Evolutionary conservation across 805 yeast genomes (phyloP).

Genomic region (Ascoidea tarda): DNA sequence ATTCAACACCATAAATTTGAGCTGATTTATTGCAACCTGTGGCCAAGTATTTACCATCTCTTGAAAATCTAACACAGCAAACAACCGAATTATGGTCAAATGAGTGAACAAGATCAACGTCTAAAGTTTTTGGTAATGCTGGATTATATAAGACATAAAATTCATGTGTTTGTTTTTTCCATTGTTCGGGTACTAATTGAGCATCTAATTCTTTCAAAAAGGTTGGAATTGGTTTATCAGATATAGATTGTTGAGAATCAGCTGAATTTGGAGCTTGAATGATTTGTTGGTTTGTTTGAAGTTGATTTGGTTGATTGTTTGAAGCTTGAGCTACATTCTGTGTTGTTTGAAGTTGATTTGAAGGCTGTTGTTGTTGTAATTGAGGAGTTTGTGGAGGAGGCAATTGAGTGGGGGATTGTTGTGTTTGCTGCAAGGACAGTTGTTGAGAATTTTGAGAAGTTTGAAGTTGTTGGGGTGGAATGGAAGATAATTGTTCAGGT

Average conservation of each 20-base stretch:
- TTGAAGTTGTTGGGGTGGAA: background rate
- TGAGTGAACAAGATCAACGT: constrained; percentile 80
- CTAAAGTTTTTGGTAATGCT: constrained; percentile 58
- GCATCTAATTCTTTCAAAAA: constrained; percentile 71
- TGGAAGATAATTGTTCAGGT: background rate
- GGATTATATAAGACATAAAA: constrained; percentile 88
- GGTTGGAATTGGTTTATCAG: constrained; percentile 69
- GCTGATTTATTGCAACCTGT: constrained; percentile 96
- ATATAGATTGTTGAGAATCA: constrained; percentile 18
- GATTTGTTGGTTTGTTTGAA: constrained; percentile 5
- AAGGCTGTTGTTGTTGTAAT: constrained; percentile 8
- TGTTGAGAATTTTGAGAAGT: background rate
- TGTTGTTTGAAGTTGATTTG: constrained; percentile 3
- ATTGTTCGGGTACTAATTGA: constrained; percentile 55
- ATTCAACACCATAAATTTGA: constrained; percentile 83
- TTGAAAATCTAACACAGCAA: constrained; percentile 88
- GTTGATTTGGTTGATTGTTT: background rate
- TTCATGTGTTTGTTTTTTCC: constrained; percentile 72
- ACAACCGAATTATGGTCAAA: constrained; percentile 90
- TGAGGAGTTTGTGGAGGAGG: constrained; percentile 13
- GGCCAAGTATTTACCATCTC: constrained; percentile 84
- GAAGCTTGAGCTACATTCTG: background rate
- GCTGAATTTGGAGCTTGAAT: constrained; percentile 12
- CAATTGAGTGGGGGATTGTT: constrained; percentile 4
- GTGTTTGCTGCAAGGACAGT: background rate